Percentiles rank a stretch among this genome's conserved stretches.
phyloP scores from a whole-genome alignment of 2,329 filamentous ascomycete genomes.

The Diaporthe humulicola region DNA sequence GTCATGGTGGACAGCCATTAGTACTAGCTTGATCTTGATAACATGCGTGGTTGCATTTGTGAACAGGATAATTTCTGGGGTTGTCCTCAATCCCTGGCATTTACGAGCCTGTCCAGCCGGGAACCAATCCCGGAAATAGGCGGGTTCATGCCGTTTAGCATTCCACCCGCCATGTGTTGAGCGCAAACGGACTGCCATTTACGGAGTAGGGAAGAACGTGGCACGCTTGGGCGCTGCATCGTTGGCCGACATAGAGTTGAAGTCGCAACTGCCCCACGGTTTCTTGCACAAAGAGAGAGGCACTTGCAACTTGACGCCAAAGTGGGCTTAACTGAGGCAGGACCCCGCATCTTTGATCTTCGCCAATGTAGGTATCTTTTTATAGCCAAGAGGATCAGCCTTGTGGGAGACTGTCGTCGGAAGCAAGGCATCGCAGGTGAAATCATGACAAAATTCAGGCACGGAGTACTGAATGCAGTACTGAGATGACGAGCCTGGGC shows the following conservation, averaged over 20 bases:
- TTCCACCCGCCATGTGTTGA: not conserved
- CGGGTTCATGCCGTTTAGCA: too few species aligned
- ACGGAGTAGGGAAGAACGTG: not conserved
- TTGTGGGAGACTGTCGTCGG: not conserved
- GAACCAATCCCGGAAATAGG: not conserved
- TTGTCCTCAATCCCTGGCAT: not conserved
- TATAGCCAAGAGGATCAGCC: not conserved
- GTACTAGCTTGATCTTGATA: not conserved
- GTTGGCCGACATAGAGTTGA: not conserved
- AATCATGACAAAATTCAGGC: not conserved
- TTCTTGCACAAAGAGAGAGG: not conserved
- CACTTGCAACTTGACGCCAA: not conserved
- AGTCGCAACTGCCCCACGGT: not conserved
- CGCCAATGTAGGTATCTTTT: conserved; percentile 1
- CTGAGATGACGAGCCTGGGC: conserved; percentile 12
- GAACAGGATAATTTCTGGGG: not conserved
- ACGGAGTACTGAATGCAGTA: not conserved
- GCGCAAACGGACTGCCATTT: not conserved
- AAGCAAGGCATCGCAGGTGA: not conserved
- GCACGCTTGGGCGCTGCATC: not conserved
- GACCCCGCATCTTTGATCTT: conserved; percentile 3
- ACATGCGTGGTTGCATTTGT: not conserved
- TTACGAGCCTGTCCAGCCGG: not conserved
- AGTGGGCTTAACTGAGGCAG: not conserved
- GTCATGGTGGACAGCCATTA: not conserved